Conservation (phyloP, 2,329 filamentous ascomycete genomes). For the Cercospora sp. region DNA sequence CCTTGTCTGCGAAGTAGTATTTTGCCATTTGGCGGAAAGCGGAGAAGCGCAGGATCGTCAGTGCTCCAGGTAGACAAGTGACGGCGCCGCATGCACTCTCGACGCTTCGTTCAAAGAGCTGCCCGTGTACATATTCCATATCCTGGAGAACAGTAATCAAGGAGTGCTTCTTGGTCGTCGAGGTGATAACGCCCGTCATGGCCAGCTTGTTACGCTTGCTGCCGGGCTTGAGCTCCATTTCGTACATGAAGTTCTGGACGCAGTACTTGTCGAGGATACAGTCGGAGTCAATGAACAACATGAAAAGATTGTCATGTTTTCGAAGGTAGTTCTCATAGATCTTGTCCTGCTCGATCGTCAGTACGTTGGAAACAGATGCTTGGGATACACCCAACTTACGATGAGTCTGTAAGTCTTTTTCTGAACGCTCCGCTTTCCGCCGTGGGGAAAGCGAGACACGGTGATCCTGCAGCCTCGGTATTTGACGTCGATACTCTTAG, state of each 20-base stretch:
- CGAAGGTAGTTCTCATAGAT: constrained; percentile 86
- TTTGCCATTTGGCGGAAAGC: constrained; percentile 96
- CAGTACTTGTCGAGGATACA: constrained; percentile 90
- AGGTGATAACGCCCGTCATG: constrained; percentile 97
- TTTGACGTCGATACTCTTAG: constrained; percentile 83
- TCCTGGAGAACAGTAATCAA: constrained; percentile 92
- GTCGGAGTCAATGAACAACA: constrained; percentile 96
- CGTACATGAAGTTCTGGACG: constrained; percentile 96
- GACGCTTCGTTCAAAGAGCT: constrained; percentile 92
- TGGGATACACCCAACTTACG: background rate
- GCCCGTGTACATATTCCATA: constrained; percentile 97
- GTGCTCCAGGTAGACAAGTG: constrained; percentile 89
- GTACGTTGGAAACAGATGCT: background rate
- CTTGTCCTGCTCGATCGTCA: constrained; percentile 57
- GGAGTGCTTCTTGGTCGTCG: constrained; percentile 83
- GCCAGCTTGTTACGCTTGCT: constrained; percentile 91
- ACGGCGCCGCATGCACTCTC: constrained; percentile 93
- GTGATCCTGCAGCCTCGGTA: constrained; percentile 84
- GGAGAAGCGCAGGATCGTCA: constrained; percentile 93
- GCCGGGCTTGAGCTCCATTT: constrained; percentile 95
- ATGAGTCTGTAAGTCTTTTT: constrained; percentile 92
- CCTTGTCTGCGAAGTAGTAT: constrained; percentile 97
- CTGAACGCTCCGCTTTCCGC: constrained; percentile 90
- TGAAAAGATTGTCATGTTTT: constrained; percentile 86
- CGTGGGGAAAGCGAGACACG: constrained; percentile 86